phyloP scores from a whole-genome alignment of 1,284 basidiomycete genomes.

The Sporisorium reilianum region DNA sequence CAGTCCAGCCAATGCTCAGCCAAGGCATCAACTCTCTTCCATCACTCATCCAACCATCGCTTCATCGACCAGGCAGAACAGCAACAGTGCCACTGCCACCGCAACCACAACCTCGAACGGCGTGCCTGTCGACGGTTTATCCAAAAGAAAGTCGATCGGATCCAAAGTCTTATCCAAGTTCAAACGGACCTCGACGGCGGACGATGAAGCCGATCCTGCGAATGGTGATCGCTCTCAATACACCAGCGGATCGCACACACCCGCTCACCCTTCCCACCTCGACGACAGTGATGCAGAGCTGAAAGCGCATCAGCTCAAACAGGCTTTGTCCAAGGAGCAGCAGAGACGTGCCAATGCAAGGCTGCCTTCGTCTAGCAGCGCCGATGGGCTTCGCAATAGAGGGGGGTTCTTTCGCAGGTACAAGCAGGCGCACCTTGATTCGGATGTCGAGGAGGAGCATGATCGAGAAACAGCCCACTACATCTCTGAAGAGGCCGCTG shows the following conservation, averaged over 20 bases:
- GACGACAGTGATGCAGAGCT: slow-evolving; percentile 3
- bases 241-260: slow-evolving; percentile 26
- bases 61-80: slow-evolving; percentile 1
- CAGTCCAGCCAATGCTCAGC: neutral
- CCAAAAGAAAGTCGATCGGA: slow-evolving; percentile 36
- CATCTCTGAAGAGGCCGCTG: slow-evolving; percentile 5
- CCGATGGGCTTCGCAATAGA: slow-evolving; percentile 21
- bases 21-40: slow-evolving; percentile 11
- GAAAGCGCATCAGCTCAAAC: slow-evolving; percentile 15
- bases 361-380: slow-evolving; percentile 17
- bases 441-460: slow-evolving; percentile 20
- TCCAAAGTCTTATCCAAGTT: slow-evolving; percentile 44
- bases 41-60: slow-evolving; percentile 13
- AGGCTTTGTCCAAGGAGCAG: slow-evolving; percentile 29
- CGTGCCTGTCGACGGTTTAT: neutral
- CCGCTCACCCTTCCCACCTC: neutral
- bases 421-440: slow-evolving; percentile 8
- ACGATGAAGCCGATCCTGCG: slow-evolving; percentile 9
- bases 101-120: neutral
- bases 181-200: slow-evolving; percentile 17
- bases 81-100: no score
- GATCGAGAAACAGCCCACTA: slow-evolving; percentile 11
- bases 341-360: slow-evolving; percentile 12
- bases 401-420: slow-evolving; percentile 17
- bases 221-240: slow-evolving; percentile 6